Percentiles rank a stretch among this genome's conserved stretches.
phyloP scores from a whole-genome alignment of 2,329 filamentous ascomycete species.

The Ophiostoma quercus region DNA sequence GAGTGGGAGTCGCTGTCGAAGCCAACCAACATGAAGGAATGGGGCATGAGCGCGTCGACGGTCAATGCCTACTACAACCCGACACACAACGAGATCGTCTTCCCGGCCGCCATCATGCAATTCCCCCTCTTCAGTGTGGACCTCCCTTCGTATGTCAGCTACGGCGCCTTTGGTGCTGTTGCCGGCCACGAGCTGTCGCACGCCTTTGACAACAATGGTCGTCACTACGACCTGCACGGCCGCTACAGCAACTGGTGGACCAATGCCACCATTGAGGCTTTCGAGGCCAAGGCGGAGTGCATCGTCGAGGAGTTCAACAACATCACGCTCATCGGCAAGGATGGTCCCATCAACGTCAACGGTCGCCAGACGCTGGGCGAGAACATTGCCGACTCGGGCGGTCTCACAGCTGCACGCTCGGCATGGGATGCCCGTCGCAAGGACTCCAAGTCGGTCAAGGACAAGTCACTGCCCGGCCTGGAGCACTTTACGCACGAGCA shows the following conservation, averaged over 20 bases:
- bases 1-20: conserved; percentile 56
- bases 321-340: conserved; percentile 52
- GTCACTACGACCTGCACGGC: conserved; percentile 59
- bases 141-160: conserved; percentile 60
- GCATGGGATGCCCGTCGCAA: conserved; percentile 58
- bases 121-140: conserved; percentile 59
- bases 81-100: conserved; percentile 62
- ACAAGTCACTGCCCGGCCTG: conserved; percentile 51
- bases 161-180: conserved; percentile 63
- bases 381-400: conserved; percentile 68
- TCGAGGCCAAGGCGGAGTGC: conserved; percentile 56
- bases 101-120: conserved; percentile 66
- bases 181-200: conserved; percentile 66
- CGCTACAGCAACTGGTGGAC: conserved; percentile 66
- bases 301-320: conserved; percentile 63
- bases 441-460: conserved; percentile 25
- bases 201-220: conserved; percentile 62
- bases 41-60: conserved; percentile 55
- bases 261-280: conserved; percentile 52
- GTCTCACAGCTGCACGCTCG: conserved; percentile 56
- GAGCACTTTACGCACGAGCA: conserved; percentile 60
- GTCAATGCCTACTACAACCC: conserved; percentile 65
- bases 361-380: conserved; percentile 61
- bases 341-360: conserved; percentile 56
- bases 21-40: conserved; percentile 56